phyloP scores from a whole-genome alignment of 192 early-diverging fungal genomes.

The Coemansia sp. region DNA sequence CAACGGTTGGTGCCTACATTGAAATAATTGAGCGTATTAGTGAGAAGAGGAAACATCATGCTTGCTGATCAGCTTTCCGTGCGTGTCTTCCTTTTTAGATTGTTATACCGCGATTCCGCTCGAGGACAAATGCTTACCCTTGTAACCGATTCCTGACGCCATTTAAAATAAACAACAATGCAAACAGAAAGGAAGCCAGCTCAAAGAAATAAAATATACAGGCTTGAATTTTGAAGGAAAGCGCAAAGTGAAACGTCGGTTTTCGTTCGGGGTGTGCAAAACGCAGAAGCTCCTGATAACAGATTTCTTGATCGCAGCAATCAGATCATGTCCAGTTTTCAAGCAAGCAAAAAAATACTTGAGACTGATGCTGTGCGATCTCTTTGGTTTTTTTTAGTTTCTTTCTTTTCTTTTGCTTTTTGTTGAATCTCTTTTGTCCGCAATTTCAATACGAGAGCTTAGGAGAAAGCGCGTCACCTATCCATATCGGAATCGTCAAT shows the following conservation, averaged over 20 bases:
- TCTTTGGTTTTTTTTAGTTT: too few species aligned
- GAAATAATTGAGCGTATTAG: too few species aligned
- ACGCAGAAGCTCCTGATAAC: too few species aligned
- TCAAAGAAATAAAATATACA: not conserved
- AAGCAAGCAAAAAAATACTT: too few species aligned
- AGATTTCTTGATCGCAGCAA: too few species aligned
- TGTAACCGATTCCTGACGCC: constrained; percentile 55
- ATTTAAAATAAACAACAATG: constrained; percentile 10
- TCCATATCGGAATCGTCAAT: not conserved
- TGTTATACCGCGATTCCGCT: not conserved
- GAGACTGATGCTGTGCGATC: too few species aligned
- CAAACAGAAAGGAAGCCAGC: not conserved
- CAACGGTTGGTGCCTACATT: constrained; percentile 83
- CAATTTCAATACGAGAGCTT: not conserved
- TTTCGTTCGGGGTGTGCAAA: too few species aligned
- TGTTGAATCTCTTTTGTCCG: not conserved
- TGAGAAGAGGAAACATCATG: too few species aligned
- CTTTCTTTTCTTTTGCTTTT: too few species aligned
- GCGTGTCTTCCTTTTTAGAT: not conserved
- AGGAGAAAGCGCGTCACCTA: not conserved
- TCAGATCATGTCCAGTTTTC: too few species aligned
- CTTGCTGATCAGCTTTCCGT: too few species aligned
- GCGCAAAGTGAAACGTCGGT: too few species aligned
- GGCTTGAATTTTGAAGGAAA: not conserved
- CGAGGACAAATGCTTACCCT: constrained; percentile 24